These are phyloP conservation scores for Ettlia oleoabundans DNA, from an alignment of 139 green algal genomes.

Conservation along the genomic window DNA sequence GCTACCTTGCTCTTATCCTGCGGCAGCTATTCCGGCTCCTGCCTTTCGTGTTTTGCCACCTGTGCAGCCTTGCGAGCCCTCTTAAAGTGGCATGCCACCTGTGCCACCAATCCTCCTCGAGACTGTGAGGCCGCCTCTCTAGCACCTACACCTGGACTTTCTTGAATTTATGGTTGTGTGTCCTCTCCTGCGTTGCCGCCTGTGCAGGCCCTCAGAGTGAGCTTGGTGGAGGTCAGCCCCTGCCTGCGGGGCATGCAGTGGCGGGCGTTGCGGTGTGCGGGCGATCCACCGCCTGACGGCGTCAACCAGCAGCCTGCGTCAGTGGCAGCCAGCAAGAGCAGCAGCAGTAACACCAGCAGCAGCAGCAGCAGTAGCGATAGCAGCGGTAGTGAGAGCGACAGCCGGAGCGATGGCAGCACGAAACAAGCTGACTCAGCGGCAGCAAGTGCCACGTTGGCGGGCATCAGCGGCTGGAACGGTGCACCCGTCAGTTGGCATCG, in stretches of 20 bases:
- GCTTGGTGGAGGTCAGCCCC: constrained; percentile 88
- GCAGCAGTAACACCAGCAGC: background rate
- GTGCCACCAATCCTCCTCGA: no score
- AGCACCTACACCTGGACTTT: no score
- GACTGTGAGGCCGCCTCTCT: no score
- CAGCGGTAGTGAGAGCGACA: background rate
- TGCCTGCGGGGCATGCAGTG: constrained; percentile 42
- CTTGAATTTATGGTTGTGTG: no score
- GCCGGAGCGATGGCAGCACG: background rate
- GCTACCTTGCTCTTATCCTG: no score
- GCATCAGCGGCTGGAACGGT: constrained; percentile 11
- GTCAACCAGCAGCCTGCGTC: background rate
- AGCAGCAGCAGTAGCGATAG: background rate
- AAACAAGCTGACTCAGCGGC: background rate
- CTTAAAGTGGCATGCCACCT: no score
- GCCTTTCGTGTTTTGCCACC: no score
- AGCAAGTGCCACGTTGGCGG: background rate
- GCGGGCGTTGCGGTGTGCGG: constrained; percentile 21
- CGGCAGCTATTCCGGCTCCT: no score
- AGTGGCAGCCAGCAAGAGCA: background rate
- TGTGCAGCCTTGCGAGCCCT: no score
- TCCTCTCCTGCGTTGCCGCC: no score
- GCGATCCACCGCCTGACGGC: background rate
- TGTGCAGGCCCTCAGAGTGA: constrained; percentile 66
- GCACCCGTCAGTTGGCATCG: constrained; percentile 76